Percentiles rank a stretch among this genome's conserved stretches.
Conservation (phyloP, 2,329 filamentous ascomycete genomes). For the Hysterium pulicare region DNA sequence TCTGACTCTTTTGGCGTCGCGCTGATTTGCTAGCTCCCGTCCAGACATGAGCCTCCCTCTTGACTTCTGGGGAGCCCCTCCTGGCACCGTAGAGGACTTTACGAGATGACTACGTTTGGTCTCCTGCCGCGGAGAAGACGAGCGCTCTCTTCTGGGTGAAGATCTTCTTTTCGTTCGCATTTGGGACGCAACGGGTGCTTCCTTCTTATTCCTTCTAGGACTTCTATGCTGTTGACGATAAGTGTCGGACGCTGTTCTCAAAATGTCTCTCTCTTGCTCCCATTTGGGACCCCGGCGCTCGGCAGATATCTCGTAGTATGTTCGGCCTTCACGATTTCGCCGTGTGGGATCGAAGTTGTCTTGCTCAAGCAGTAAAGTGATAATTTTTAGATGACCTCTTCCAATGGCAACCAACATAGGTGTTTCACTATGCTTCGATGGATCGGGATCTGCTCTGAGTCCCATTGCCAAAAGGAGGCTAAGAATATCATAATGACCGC, state of each 20-base stretch:
- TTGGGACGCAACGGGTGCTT: slow-evolving; percentile 21
- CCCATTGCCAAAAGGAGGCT: slow-evolving; percentile 61
- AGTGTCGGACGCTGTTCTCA: slow-evolving; percentile 72
- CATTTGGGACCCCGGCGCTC: slow-evolving; percentile 81
- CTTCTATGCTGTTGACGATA: slow-evolving; percentile 35
- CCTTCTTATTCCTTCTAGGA: slow-evolving; percentile 32
- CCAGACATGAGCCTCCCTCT: slow-evolving; percentile 32
- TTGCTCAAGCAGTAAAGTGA: slow-evolving; percentile 75
- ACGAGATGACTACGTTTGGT: slow-evolving; percentile 21
- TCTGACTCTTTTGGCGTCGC: slow-evolving; percentile 28
- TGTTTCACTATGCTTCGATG: slow-evolving; percentile 81
- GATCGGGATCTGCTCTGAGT: slow-evolving; percentile 50
- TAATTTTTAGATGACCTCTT: slow-evolving; percentile 77
- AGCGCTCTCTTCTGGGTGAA: slow-evolving; percentile 31
- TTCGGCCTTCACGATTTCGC: slow-evolving; percentile 66
- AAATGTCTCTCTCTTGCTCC: slow-evolving; percentile 78
- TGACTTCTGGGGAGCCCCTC: slow-evolving; percentile 28
- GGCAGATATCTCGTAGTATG: slow-evolving; percentile 83
- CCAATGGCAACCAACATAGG: slow-evolving; percentile 94
- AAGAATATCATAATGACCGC: slow-evolving; percentile 84
- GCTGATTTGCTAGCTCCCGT: slow-evolving; percentile 34
- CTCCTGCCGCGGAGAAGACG: slow-evolving; percentile 30
- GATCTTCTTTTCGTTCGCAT: slow-evolving; percentile 31
- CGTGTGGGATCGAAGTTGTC: slow-evolving; percentile 79
- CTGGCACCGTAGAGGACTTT: slow-evolving; percentile 16